These are phyloP conservation scores for Zoysia matrella DNA, from an alignment of 202 grass and related monocot species.

Conservation along the genomic window DNA sequence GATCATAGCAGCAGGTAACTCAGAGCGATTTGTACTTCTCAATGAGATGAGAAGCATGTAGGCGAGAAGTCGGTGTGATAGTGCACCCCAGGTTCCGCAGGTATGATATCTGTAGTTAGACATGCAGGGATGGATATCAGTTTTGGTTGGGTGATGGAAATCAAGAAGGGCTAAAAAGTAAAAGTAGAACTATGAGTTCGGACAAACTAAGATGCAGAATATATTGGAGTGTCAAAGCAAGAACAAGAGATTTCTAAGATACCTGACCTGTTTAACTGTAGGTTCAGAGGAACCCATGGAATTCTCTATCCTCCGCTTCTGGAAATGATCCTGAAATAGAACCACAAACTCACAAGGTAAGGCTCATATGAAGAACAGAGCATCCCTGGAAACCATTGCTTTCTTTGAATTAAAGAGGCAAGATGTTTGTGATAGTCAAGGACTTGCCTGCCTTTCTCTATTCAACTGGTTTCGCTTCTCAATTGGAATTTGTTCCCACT, in stretches of 20 bases:
- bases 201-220: slow-evolving; percentile 16
- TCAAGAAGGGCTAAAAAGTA: not conserved
- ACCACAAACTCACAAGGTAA: slow-evolving; percentile 17
- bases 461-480: slow-evolving; percentile 75
- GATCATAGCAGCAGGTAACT: slow-evolving; percentile 5
- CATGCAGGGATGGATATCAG: not conserved
- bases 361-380: not conserved
- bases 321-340: slow-evolving; percentile 92
- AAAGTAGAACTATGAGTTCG: slow-evolving; percentile 13
- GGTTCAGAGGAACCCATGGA: slow-evolving; percentile 92
- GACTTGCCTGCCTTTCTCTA: slow-evolving; percentile 87
- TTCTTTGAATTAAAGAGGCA: not conserved
- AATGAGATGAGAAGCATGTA: slow-evolving; percentile 89
- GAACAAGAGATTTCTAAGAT: not conserved
- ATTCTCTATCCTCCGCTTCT: slow-evolving; percentile 95
- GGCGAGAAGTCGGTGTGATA: slow-evolving; percentile 70
- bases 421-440: slow-evolving; percentile 21
- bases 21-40: slow-evolving; percentile 93
- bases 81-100: slow-evolving; percentile 89
- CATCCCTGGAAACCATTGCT: not conserved
- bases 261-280: slow-evolving; percentile 85
- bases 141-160: slow-evolving; percentile 1
- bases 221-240: not conserved
- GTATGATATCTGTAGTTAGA: slow-evolving; percentile 72
- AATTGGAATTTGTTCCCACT: slow-evolving; percentile 95